Evolutionary conservation across 495 filamentous ascomycete genomes (phyloP).

Genomic region (Lasiosphaeriaceae sp.): DNA sequence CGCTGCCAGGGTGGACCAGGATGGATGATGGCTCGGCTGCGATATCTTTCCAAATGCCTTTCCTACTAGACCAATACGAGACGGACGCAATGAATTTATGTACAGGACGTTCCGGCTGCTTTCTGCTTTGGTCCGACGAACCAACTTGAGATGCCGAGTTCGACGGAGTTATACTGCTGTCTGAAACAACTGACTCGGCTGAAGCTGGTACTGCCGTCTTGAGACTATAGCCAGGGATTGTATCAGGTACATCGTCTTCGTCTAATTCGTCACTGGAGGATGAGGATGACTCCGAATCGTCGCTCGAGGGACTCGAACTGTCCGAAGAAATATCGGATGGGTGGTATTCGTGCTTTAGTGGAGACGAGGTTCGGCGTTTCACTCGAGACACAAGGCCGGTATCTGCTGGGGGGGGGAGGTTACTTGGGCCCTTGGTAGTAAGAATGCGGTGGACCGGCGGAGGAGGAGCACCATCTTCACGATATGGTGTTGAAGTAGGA

Average conservation of each 20-base stretch:
- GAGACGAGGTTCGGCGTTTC: conserved; percentile 79
- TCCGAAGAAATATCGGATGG: conserved; percentile 68
- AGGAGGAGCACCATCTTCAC: conserved; percentile 46
- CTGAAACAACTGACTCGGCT: conserved; percentile 32
- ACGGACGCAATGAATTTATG: conserved; percentile 69
- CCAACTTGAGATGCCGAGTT: conserved; percentile 70
- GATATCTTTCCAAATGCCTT: conserved; percentile 77
- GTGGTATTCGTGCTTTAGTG: conserved; percentile 95
- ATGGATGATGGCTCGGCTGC: conserved; percentile 65
- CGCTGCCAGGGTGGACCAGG: conserved; percentile 73
- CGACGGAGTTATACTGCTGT: conserved; percentile 62
- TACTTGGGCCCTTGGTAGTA: conserved; percentile 35
- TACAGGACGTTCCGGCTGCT: conserved; percentile 48
- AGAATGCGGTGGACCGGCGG: conserved; percentile 48
- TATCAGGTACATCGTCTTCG: conserved; percentile 47
- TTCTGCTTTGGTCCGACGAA: conserved; percentile 46
- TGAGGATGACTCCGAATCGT: conserved; percentile 40
- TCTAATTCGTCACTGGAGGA: conserved; percentile 51
- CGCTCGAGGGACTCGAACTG: conserved; percentile 45
- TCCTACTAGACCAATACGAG: conserved; percentile 77
- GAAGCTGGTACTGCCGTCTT: conserved; percentile 22
- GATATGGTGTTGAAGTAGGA: conserved; percentile 39
- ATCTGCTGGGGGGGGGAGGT: conserved; percentile 50
- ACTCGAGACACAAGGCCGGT: conserved; percentile 34
- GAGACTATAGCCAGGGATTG: conserved; percentile 46